Base-by-base conservation (phyloP, 345 rosid genomes). In the Camelina sativa region DNA sequence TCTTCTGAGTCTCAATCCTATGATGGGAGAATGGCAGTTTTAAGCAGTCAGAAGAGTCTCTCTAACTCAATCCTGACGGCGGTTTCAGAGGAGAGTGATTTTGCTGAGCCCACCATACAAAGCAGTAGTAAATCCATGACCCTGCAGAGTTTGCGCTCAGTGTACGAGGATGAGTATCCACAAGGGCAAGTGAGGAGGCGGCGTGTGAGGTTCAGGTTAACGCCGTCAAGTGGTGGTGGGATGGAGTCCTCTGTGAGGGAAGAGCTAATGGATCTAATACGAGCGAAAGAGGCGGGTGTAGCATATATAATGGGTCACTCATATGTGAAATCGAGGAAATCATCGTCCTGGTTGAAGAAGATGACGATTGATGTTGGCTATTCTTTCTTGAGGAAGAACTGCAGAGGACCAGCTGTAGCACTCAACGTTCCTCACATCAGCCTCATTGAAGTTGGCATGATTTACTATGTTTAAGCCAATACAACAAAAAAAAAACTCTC, bases 391-490 rank as follows among this genome's bases (percentile, higher is more conserved):
- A 76, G 98, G 70, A 93, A 91, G 86, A 93, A 93, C 77, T 93
- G 98, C 85, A 85, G 98, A 78, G 97, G 96, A 5, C 93, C 97
- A 56, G 82, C 97, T 5, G 98, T 91, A 40, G 96, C 98, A 19
- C 86, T 93, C 51, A 89, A 88, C 79, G 91, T 93, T 72, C 98
- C 98, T 58, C 98, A 88, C 80, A 91, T 89, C 76, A 91, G 91
- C 81, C 96, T 93, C 13, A 88, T 91, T 48, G 98, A 93, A 88
- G 97, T 93, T 43, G 98, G 98, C 61, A 89, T 93, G 96, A 89
- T 91, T 65, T 93, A 93, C 80, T 83, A 91, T 82, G 97, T 93
- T 34, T 93, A 86, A 57, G 65, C 47, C 71, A 11, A 19, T 60
- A 12, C 17, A 15, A 52, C 5, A 37, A 25, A 25, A 25, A 25